Evolutionary conservation across 2,329 filamentous ascomycete species (phyloP), one percentile per base, ranked within the genome.

Genomic region (Mollisiaceae sp.): DNA sequence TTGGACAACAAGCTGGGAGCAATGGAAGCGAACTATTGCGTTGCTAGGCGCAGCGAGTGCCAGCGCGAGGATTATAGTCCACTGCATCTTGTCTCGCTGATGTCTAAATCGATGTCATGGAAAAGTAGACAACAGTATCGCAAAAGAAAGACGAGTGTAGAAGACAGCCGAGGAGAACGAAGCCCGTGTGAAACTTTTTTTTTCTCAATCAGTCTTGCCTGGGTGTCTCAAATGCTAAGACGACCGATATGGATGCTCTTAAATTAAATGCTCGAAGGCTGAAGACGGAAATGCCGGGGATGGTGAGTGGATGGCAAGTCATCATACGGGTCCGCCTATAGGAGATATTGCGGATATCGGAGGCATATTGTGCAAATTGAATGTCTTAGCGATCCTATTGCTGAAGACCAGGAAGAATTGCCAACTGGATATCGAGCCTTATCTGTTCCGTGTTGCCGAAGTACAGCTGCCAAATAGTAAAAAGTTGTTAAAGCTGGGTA

Each of bases 21-120:
- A 69, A 22, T 65, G 65, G 45, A 69, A 67, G 12, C 67, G 62
- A 35, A 69, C 47, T 8, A 69, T 36, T n/a, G 62, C 65, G 43
- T 15, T 60, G 32, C 47, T 58, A 9, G 52, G 24, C 9, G n/a
- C 38, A 60, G 64, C 57, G 22, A 63, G 36, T 38, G 57, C 60
- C 1, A 66, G 38, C 39, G 47, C 20, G 15, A 68, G 56, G 39
- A 62, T 18, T 5, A 55, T 65, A 39, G 39, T 27, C 59, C 59
- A 66, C 54, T 52, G 36, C 66, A 68, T 68, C 36, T 35, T 68
- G 52, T 39, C 45, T 59, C 38, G 18, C 32, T 18, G 22, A 32
- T 32, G 6, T n/a, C 4, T 15, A 20, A 3, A 8, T 52, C n/a
- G n/a, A 52, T 18, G 3, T 52, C 9, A 20, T 32, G 45, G n/a